Base-by-base conservation (phyloP, 805 yeast genomes). In the Kodamaea jinghongensis region DNA sequence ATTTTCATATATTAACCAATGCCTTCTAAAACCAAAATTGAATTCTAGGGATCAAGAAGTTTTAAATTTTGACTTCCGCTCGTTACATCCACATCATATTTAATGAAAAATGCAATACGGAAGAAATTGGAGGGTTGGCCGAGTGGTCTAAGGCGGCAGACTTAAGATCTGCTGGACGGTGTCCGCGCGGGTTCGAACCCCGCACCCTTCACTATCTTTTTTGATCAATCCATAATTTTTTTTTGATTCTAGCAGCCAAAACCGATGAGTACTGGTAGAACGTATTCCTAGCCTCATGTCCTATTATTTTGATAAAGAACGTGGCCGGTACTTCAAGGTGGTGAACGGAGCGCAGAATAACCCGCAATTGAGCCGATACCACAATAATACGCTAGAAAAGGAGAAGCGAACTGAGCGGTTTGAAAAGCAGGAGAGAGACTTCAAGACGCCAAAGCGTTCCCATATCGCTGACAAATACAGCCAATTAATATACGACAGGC, bases 151-250 rank as follows among this genome's bases (percentile, higher is more conserved):
- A 67, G 73, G 73, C 72, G 73, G 71, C 62, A 61, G 73, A 67
- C 73, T 67, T 67, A 67, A 67, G 73, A 63, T 67, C 73, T 61
- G 63, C 60, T 67, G 72, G 73, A 64, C 69, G 48, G 47, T 62
- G 69, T 65, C 73, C 73, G 73, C 73, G 73, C 73, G 74, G 67
- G 74, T 68, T 68, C 74, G 74, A 68, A 68, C 70, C 73, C 66
- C 73, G 73, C 72, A 65, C 58, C 72, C 73, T 68, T 67, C 73
- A 68, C 45, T 59, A 61, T 60, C 45, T 56, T 60, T 62, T 59
- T 28, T 13, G 23, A 20, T 20, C 23, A 20, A 6, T 8, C 8
- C 23, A 20, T 20, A 6, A 6, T 20, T 20, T 20, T 20, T 8
- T 20, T 8, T 20, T 20, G 23, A 20, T 6, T 20, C 8, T 6